Evolutionary conservation across 2,329 filamentous ascomycete species (phyloP).

Genomic region (Fusarium sp.): DNA sequence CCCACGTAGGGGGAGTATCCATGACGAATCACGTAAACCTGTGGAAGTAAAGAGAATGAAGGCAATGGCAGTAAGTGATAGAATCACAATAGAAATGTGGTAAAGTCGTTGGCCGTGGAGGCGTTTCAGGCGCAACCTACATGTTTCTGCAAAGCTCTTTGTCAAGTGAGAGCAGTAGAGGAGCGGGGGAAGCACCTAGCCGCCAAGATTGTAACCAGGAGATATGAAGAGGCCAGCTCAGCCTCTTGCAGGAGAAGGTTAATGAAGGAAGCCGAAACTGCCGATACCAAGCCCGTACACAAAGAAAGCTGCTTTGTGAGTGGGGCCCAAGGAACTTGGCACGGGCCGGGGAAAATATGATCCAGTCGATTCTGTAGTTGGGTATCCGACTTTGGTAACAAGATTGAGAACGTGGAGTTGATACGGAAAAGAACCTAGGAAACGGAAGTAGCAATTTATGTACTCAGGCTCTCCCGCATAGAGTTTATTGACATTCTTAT

Average conservation of each 20-base stretch:
- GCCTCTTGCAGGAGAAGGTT: conserved; percentile 34
- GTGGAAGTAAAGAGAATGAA: conserved; percentile 30
- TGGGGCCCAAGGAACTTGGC: conserved; percentile 12
- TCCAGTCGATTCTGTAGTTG: background rate
- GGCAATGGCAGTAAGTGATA: conserved; percentile 17
- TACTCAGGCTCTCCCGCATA: background rate
- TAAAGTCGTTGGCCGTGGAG: conserved; percentile 27
- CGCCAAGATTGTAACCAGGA: conserved; percentile 36
- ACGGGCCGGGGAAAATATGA: conserved; percentile 1
- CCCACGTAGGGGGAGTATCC: conserved; percentile 44
- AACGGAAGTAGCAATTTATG: background rate
- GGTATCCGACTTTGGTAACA: background rate
- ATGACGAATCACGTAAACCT: conserved; percentile 41
- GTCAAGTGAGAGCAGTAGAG: conserved; percentile 21
- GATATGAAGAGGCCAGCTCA: conserved; percentile 48
- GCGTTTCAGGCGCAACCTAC: conserved; percentile 43
- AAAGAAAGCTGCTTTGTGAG: conserved; percentile 31
- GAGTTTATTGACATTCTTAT: background rate
- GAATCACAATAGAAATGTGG: conserved; percentile 17
- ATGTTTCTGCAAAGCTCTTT: conserved; percentile 38
- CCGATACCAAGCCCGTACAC: conserved; percentile 40
- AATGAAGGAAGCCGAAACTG: conserved; percentile 43
- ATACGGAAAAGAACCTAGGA: background rate
- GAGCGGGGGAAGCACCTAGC: conserved; percentile 37
- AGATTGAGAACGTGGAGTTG: background rate